Evolutionary conservation across 805 yeast genomes (phyloP).

Genomic region (Saccharomyces kudriavzevii): DNA sequence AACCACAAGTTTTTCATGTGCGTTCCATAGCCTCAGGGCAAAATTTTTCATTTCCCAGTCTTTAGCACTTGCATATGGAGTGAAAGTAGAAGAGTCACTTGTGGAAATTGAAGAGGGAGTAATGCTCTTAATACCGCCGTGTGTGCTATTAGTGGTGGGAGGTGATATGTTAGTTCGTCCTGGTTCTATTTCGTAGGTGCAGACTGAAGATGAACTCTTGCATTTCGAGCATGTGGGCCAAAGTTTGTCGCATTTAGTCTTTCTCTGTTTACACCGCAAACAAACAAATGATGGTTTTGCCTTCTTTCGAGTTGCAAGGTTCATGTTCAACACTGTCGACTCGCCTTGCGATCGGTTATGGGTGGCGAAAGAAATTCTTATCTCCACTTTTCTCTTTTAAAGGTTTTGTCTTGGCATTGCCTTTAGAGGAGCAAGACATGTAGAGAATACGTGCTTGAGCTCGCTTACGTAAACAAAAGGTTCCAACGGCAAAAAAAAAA

Average conservation of each 20-base stretch:
- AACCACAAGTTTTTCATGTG: conserved; percentile 11
- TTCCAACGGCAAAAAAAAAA: neutral
- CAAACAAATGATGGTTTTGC: conserved; percentile 13
- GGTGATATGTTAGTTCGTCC: neutral
- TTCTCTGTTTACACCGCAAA: conserved; percentile 10
- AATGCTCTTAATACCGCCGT: neutral
- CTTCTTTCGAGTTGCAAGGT: neutral
- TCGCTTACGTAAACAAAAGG: neutral
- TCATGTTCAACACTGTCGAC: neutral
- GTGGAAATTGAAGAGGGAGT: neutral
- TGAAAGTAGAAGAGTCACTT: conserved; percentile 1
- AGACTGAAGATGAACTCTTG: conserved; percentile 3
- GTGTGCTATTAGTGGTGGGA: neutral
- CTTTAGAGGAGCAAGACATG: neutral
- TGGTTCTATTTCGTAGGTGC: conserved; percentile 9
- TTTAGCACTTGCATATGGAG: neutral
- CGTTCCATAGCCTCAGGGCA: conserved; percentile 10
- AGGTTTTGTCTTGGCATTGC: neutral
- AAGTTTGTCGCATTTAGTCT: conserved; percentile 17
- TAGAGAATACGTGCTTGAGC: neutral
- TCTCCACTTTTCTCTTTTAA: neutral
- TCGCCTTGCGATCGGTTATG: neutral
- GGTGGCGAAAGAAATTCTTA: neutral
- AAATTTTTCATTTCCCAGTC: conserved; percentile 1
- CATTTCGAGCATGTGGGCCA: conserved; percentile 18